Base-by-base conservation (phyloP, 1,284 basidiomycete species). In the Malassezia yamatoensis region DNA sequence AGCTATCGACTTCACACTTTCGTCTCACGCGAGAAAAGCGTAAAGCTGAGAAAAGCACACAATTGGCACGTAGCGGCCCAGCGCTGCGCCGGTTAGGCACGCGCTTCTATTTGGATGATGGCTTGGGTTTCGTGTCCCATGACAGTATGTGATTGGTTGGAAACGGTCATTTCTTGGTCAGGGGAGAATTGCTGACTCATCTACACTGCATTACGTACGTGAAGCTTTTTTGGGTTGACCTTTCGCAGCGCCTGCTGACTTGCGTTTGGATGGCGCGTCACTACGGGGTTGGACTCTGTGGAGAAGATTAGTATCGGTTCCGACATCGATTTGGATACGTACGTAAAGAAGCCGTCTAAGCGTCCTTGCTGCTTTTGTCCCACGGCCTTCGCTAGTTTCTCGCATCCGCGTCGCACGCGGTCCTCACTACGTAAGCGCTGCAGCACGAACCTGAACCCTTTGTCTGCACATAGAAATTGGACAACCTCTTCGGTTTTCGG, bases 401-500 rank as follows among this genome's bases (percentile, higher is more conserved):
- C 90, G 6, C 88, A 90, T 15, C 91, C 90, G 73, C 88, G 91
- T 24, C 93, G 84, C 2, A 99, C 90, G 44, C 93, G 85, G 32
- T 99, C 93, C 80, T 98, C 93, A 65, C 90, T 96, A 70, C 44
- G 51, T 49, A 16, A 47, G 42, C 15, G 24, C n/a, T 24, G 36
- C n/a, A 20, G 11, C 20, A 76, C 82, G 59, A 66, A 93, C 90
- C 87, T 93, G 82, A 98, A 99, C 2, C 94, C 93, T 75, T 96
- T 96, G 69, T 96, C 88, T 41, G 79, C 83, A 18, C 96, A 93
- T 24, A 99, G 77, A 78, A 98, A 99, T 51, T 96, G 83, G 15
- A 99, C 85, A 7, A 99, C 80, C 1, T 90, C 94, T 20, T 96
- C 91, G 0, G 90, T 80, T 62, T 99, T 90, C 3, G 94, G 94